Base-by-base conservation (phyloP, 441 rosid species). In the Raphanus hybrid region DNA sequence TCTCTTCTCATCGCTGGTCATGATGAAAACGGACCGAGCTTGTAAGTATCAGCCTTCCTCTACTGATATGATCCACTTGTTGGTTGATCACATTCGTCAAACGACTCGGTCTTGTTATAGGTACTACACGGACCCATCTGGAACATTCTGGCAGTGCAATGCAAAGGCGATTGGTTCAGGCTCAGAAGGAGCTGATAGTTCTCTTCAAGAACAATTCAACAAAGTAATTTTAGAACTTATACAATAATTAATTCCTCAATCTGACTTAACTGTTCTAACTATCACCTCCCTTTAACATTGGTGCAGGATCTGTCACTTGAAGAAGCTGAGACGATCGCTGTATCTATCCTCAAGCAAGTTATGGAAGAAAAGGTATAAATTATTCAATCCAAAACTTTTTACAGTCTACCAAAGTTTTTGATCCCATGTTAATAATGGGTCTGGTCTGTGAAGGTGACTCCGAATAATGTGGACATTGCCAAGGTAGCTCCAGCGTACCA, bases 111-210 rank as follows among this genome's bases (percentile, higher is more conserved):
- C 76, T 52, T 71, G 72, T 6, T 82, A 75, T 80, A 96, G 98
- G 84, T 96, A 91, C 76, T 91, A 93, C 69, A 96, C 99, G 0
- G 99, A 96, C 82, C 99, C 98, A 3, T 96, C 99, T 1, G 98
- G 99, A 68, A 96, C 99, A 81, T 93, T 93, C 84, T 96, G 99
- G 99, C 97, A 96, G 76, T 96, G 99, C 92, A 93, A 90, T 81
- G 99, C 97, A 34, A 96, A 96, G 82, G 99, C 99, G 12, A 96
- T 96, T 52, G 99, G 99, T 34, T 96, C 99, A 29, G 98, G 99
- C 6, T 93, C 98, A 5, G 99, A 93, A 88, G 99, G 99, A 59
- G 99, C 99, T 3, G 98, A 96, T 79, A 96, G 97, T 84, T 88
- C 99, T 69, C 85, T 93, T 67, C 98, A 96, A 80, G 99, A 96